Conservation (phyloP, 1,284 basidiomycete species). For the Cutaneotrichosporon daszewskae region DNA sequence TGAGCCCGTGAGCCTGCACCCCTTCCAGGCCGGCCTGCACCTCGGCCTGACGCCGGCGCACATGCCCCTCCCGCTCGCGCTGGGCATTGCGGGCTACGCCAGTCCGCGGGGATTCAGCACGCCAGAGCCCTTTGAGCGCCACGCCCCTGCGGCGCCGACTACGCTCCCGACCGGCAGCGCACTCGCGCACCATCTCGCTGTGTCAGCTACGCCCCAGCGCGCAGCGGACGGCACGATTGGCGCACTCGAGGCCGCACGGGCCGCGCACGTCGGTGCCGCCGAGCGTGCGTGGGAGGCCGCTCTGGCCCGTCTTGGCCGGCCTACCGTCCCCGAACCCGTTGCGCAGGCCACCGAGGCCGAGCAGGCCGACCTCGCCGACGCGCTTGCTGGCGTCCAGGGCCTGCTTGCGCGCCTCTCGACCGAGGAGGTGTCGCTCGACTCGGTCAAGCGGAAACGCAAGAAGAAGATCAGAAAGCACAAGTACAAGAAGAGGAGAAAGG, state of each 20-base stretch:
- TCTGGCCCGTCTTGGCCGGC: slow-evolving; percentile 4
- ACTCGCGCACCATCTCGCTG: slow-evolving; percentile 12
- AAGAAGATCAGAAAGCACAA: slow-evolving; percentile 45
- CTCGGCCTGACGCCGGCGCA: slow-evolving; percentile 29
- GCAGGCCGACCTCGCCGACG: slow-evolving; percentile 11
- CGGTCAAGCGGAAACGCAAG: slow-evolving; percentile 39
- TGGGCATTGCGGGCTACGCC: slow-evolving; percentile 20
- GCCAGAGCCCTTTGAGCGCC: slow-evolving; percentile 10
- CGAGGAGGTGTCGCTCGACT: slow-evolving; percentile 27
- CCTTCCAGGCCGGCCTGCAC: slow-evolving; percentile 23
- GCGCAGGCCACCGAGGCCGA: slow-evolving; percentile 1
- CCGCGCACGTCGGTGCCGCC: slow-evolving; percentile 4
- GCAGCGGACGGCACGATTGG: not conserved
- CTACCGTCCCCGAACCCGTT: not conserved
- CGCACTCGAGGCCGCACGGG: slow-evolving; percentile 7
- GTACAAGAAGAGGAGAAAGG: slow-evolving; percentile 64
- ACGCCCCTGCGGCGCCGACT: not conserved
- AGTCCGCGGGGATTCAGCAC: not conserved
- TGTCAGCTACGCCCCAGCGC: too few species aligned
- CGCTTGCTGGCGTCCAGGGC: slow-evolving; percentile 13
- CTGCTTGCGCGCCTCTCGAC: slow-evolving; percentile 16
- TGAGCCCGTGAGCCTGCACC: slow-evolving; percentile 13
- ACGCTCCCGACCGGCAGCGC: slow-evolving; percentile 5
- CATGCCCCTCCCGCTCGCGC: slow-evolving; percentile 31
- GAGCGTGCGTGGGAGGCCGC: slow-evolving; percentile 8